Evolutionary conservation across 805 yeast species (phyloP).

Genomic region (Barnettozyma wickerhamii): DNA sequence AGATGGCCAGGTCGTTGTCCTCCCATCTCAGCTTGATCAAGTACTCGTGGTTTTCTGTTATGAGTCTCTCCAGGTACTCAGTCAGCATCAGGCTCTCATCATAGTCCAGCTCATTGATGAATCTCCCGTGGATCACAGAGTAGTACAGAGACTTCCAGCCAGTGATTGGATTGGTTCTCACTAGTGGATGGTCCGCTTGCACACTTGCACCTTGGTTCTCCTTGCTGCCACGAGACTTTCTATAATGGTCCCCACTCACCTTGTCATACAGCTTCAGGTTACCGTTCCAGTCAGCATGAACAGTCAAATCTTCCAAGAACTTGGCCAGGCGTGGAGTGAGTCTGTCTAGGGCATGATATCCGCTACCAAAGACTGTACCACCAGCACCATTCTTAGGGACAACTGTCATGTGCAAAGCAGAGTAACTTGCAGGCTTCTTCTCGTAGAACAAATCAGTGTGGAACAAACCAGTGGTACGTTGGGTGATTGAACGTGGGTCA

Average conservation of each 20-base stretch:
- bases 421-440: slow-evolving; percentile 1
- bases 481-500: slow-evolving; percentile 1
- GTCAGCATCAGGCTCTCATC: slow-evolving; percentile 1
- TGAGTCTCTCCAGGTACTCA: slow-evolving; percentile 2
- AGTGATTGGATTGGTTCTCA: slow-evolving; percentile 4
- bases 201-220: slow-evolving; percentile 1
- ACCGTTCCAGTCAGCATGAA: slow-evolving; percentile 4
- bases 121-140: slow-evolving; percentile 4
- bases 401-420: slow-evolving; percentile 2
- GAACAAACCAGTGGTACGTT: slow-evolving; percentile 3
- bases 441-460: slow-evolving; percentile 2
- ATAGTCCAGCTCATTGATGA: slow-evolving; percentile 4
- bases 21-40: slow-evolving; percentile 5
- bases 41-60: slow-evolving; percentile 3
- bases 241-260: slow-evolving; percentile 2
- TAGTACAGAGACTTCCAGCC: slow-evolving; percentile 4
- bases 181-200: slow-evolving; percentile 1
- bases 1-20: slow-evolving; percentile 1
- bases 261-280: slow-evolving; percentile 3
- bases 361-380: slow-evolving; percentile 6
- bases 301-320: slow-evolving; percentile 2
- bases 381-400: slow-evolving; percentile 5
- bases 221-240: neutral
- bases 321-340: neutral
- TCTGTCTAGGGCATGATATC: slow-evolving; percentile 3